Percentiles rank a stretch among this genome's conserved stretches.
Conservation (phyloP, 2,329 filamentous ascomycete genomes). For the Paraphoma sp. region DNA sequence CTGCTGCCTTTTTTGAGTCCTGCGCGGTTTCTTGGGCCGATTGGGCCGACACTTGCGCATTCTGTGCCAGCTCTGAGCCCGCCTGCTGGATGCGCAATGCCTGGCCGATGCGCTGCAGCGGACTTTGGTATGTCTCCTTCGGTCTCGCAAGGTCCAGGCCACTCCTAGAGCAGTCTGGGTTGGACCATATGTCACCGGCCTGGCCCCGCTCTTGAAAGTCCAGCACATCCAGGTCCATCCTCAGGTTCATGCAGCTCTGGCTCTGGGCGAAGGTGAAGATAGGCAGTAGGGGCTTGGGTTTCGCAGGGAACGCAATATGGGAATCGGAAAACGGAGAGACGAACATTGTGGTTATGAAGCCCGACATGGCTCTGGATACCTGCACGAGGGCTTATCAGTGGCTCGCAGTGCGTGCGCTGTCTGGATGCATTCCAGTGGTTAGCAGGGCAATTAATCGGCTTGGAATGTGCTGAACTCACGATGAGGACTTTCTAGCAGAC, state of each 20-base stretch:
- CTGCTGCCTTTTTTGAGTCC: slow-evolving; percentile 21
- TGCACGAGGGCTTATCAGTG: slow-evolving; percentile 26
- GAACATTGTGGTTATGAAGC: slow-evolving; percentile 83
- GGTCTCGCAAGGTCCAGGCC: slow-evolving; percentile 27
- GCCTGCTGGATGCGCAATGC: slow-evolving; percentile 29
- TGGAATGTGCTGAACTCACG: slow-evolving; percentile 25
- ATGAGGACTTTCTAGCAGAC: no score
- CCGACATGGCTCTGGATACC: slow-evolving; percentile 63
- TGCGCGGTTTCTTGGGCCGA: slow-evolving; percentile 4
- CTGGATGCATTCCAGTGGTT: slow-evolving; percentile 42
- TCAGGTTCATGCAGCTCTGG: slow-evolving; percentile 47
- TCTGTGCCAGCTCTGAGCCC: neutral
- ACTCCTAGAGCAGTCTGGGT: slow-evolving; percentile 14
- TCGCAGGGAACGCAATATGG: slow-evolving; percentile 41
- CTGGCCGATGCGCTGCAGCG: slow-evolving; percentile 39
- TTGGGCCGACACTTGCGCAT: slow-evolving; percentile 2
- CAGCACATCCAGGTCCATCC: slow-evolving; percentile 21
- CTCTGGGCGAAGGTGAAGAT: slow-evolving; percentile 53
- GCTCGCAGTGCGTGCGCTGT: slow-evolving; percentile 18
- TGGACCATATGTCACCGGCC: slow-evolving; percentile 5
- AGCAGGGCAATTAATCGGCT: slow-evolving; percentile 32
- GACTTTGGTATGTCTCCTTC: slow-evolving; percentile 38
- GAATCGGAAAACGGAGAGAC: slow-evolving; percentile 52
- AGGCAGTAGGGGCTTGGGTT: slow-evolving; percentile 49
- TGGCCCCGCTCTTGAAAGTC: slow-evolving; percentile 18